Evolutionary conservation across 1,139 yeast species (phyloP).

Genomic region (Trichomonascaceae sp.): DNA sequence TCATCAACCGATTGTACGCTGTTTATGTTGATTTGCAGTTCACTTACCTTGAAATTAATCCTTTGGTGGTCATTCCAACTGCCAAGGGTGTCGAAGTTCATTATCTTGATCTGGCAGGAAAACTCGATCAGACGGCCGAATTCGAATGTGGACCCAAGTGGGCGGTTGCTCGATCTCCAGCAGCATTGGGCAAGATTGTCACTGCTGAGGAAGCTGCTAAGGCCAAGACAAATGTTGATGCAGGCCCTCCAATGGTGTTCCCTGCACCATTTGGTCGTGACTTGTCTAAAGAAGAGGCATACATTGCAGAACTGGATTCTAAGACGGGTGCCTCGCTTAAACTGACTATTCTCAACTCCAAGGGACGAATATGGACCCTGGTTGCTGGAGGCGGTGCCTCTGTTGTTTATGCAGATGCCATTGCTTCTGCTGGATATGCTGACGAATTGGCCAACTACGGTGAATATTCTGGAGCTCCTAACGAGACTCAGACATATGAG

Average conservation of each 20-base stretch:
- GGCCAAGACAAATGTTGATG: constrained; percentile 33
- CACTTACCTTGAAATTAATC: constrained; percentile 44
- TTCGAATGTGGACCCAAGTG: constrained; percentile 46
- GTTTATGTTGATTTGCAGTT: constrained; percentile 43
- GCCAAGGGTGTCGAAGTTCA: constrained; percentile 38
- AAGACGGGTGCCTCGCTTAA: constrained; percentile 45
- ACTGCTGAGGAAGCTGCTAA: constrained; percentile 19
- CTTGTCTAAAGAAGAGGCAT: constrained; percentile 40
- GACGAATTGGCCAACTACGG: constrained; percentile 42
- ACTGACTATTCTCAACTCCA: constrained; percentile 39
- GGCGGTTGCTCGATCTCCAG: constrained; percentile 42
- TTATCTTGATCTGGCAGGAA: constrained; percentile 43
- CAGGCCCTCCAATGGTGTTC: constrained; percentile 45
- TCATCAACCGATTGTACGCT: constrained; percentile 42
- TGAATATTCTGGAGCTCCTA: constrained; percentile 42
- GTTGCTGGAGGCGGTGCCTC: constrained; percentile 46
- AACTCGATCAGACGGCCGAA: constrained; percentile 45
- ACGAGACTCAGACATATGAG: constrained; percentile 43
- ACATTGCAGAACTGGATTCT: constrained; percentile 43
- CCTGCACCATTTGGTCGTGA: constrained; percentile 47
- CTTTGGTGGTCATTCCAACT: constrained; percentile 40
- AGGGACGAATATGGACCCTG: constrained; percentile 43
- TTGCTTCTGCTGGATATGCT: constrained; percentile 42
- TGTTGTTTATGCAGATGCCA: constrained; percentile 44
- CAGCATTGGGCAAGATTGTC: constrained; percentile 35